phyloP scores from a whole-genome alignment of 495 filamentous ascomycete genomes.

The Ramalina intermedia region DNA sequence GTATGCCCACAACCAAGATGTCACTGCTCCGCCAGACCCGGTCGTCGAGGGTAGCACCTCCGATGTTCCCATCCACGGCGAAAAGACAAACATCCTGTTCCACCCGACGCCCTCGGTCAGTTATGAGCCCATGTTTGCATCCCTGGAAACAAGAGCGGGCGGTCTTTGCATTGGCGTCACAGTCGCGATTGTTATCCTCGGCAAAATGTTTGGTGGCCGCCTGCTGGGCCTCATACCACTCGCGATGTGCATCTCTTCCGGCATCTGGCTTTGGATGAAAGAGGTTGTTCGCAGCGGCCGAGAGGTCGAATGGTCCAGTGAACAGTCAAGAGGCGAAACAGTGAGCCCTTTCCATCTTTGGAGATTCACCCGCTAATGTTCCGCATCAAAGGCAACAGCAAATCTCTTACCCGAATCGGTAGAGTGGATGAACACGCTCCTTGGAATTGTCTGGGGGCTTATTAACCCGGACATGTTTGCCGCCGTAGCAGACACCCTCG shows the following conservation, averaged over 20 bases:
- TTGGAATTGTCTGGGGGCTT: constrained; percentile 72
- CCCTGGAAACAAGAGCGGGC: constrained; percentile 56
- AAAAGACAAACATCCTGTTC: constrained; percentile 92
- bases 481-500: constrained; percentile 54
- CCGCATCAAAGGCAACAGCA: constrained; percentile 41
- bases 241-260: constrained; percentile 50
- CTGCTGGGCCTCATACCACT: constrained; percentile 64
- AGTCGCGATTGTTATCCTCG: constrained; percentile 57
- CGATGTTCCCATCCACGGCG: constrained; percentile 88
- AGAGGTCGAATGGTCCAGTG: constrained; percentile 77
- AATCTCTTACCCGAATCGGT: constrained; percentile 89
- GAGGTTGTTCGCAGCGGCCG: constrained; percentile 68
- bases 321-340: constrained; percentile 68
- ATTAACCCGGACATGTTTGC: constrained; percentile 90
- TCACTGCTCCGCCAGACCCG: constrained; percentile 84
- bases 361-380: constrained; percentile 10
- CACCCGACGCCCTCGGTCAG: constrained; percentile 81
- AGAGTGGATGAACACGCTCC: constrained; percentile 84
- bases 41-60: constrained; percentile 63
- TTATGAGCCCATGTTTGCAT: constrained; percentile 70
- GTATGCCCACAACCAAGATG: constrained; percentile 73
- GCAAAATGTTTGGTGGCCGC: constrained; percentile 62
- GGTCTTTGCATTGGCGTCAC: constrained; percentile 54
- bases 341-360: constrained; percentile 29
- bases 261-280: constrained; percentile 77